Base-by-base conservation (phyloP, 2,329 filamentous ascomycete genomes). In the Penicillium carneum region DNA sequence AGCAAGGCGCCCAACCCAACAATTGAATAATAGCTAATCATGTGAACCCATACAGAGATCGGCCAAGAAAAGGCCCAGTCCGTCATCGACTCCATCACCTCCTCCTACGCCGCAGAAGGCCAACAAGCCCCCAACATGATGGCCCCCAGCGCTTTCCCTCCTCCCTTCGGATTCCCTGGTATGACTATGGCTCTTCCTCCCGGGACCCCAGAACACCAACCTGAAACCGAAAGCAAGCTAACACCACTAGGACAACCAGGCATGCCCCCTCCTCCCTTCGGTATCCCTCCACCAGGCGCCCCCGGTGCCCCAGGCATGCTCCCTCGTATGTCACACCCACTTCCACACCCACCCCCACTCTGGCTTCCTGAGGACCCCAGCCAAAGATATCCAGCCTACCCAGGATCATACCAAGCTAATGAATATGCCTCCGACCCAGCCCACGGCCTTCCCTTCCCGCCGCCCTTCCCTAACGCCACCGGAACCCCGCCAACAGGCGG, bases 21-120 rank as follows among this genome's bases (percentile, higher is more conserved):
- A 20, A 4, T 23, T 8, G 12, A 31, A 33, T 16, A 3, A 26
- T 18, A 48, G 18, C 39, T 61, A 51, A 61, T 36, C 47, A 62
- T 16, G 60, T 34, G 58, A 31, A 11, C 16, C 36, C n/a, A 5
- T 34, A 8, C 74, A 94, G 92, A 98, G 83, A 98, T 99, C 77
- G 95, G 94, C 49, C 94, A 97, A 80, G 95, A 98, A 81, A 97
- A 98, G 82, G 94, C 95, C 62, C 95, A 99, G 81, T 95, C 91
- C 51, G 95, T 99, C 71, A 99, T 99, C 77, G 95, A 99, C 82
- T 94, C 90, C 71, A 99, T 99, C 80, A 98, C 95, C 43, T 92
- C 89, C 45, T 97, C 93, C 41, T 98, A 99, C 82, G 92, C 91
- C 66, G 93, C 92, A 70, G 95, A 96, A 81, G 95, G 95, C 72